phyloP scores from a whole-genome alignment of 306 rosid species.

The Lathyrus oleraceus region DNA sequence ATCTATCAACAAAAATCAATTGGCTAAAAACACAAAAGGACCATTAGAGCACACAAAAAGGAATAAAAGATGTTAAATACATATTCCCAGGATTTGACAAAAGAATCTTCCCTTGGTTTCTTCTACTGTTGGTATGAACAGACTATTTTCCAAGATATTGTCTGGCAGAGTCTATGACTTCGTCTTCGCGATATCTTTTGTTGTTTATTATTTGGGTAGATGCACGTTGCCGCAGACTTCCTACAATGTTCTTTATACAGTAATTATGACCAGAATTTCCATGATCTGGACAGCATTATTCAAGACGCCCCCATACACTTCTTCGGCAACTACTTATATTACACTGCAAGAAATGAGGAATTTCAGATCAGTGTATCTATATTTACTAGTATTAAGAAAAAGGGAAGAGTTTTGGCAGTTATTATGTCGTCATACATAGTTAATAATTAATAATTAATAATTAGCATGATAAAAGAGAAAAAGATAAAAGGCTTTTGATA shows the following conservation, averaged over 20 bases:
- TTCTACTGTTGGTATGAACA: constrained; percentile 43
- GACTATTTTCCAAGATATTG: constrained; percentile 31
- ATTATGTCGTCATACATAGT: not conserved
- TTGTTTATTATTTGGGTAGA: constrained; percentile 35
- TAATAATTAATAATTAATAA: not conserved
- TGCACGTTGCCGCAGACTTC: constrained; percentile 32
- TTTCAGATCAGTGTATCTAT: constrained; percentile 26
- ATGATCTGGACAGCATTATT: constrained; percentile 35
- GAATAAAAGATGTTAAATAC: constrained; percentile 36
- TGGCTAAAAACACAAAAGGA: constrained; percentile 37
- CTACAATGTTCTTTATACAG: constrained; percentile 39
- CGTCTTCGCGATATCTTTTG: constrained; percentile 33
- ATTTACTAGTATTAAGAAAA: not conserved
- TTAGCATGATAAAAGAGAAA: constrained; percentile 11
- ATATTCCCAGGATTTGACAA: constrained; percentile 40
- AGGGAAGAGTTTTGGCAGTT: not conserved
- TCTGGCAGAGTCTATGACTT: constrained; percentile 28
- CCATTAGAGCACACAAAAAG: constrained; percentile 29
- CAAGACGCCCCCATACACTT: constrained; percentile 34
- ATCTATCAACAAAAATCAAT: constrained; percentile 41
- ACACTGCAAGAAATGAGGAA: constrained; percentile 40
- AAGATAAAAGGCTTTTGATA: not conserved
- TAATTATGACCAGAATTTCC: constrained; percentile 33
- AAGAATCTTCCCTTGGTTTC: constrained; percentile 34
- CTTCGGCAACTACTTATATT: constrained; percentile 43